A percentile compares a stretch with the other conserved stretches of the same genome.
phyloP scores from a whole-genome alignment of 2,329 filamentous ascomycete species.

The Fusarium sp. region DNA sequence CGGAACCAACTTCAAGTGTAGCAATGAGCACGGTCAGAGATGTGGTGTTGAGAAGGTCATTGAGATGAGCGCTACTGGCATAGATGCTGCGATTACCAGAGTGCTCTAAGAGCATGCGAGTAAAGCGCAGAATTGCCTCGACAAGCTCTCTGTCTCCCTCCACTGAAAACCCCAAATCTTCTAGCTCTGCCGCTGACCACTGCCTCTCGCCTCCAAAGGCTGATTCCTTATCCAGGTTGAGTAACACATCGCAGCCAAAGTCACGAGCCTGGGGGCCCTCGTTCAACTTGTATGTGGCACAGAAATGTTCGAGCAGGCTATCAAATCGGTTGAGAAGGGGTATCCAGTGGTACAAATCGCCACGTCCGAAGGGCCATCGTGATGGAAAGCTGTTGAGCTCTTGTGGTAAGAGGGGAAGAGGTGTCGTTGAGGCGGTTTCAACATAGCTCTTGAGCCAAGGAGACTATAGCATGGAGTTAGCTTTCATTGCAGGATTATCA shows the following conservation, averaged over 20 bases:
- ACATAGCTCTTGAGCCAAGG: slow-evolving; percentile 89
- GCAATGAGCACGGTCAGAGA: slow-evolving; percentile 82
- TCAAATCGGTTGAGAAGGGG: slow-evolving; percentile 94
- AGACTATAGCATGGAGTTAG: slow-evolving; percentile 70
- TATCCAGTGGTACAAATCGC: slow-evolving; percentile 99
- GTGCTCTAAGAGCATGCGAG: slow-evolving; percentile 88
- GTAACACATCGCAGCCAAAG: slow-evolving; percentile 76
- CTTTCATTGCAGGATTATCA: slow-evolving; percentile 15
- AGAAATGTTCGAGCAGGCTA: slow-evolving; percentile 84
- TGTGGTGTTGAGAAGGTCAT: slow-evolving; percentile 89
- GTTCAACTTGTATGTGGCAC: slow-evolving; percentile 81
- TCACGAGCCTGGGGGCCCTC: slow-evolving; percentile 84
- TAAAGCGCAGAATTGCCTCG: slow-evolving; percentile 86
- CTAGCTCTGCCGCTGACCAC: slow-evolving; percentile 63
- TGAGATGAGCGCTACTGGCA: slow-evolving; percentile 90
- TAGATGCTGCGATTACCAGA: slow-evolving; percentile 98
- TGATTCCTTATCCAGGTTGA: slow-evolving; percentile 68
- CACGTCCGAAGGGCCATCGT: slow-evolving; percentile 94
- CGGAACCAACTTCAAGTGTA: slow-evolving; percentile 83
- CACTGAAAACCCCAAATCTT: slow-evolving; percentile 71
- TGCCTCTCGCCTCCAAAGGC: slow-evolving; percentile 63
- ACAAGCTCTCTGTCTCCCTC: slow-evolving; percentile 87
- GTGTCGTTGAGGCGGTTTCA: slow-evolving; percentile 73
- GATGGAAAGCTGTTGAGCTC: slow-evolving; percentile 85
- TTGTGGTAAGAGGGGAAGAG: slow-evolving; percentile 81